phyloP scores from a whole-genome alignment of 495 filamentous ascomycete species.

The Trichoderma asperelloides region DNA sequence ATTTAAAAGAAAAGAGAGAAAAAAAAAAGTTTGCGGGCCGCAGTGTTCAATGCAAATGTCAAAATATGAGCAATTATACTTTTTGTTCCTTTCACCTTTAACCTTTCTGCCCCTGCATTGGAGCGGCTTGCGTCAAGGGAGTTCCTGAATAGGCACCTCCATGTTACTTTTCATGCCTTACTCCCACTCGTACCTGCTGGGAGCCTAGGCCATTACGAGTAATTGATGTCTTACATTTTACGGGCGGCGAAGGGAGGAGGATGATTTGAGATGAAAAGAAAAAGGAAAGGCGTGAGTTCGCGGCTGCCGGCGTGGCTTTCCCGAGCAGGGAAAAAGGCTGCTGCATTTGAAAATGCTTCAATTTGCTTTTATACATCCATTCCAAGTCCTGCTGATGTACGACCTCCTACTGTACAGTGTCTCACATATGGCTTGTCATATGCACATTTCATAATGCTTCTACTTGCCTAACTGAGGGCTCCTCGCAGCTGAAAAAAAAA shows the following conservation, averaged over 20 bases:
- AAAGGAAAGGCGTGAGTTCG: background rate
- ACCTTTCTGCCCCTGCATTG: background rate
- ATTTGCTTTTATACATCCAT: background rate
- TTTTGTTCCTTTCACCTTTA: background rate
- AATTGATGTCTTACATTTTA: too few relatives aligned
- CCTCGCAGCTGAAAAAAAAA: background rate
- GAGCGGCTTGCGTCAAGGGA: background rate
- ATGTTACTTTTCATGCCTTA: too few relatives aligned
- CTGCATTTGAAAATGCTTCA: background rate
- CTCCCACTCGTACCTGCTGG: too few relatives aligned
- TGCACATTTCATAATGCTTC: background rate
- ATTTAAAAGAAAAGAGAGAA: background rate
- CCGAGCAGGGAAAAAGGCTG: background rate
- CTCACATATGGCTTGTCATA: background rate
- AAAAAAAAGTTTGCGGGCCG: background rate
- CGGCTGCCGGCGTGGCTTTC: slow-evolving; percentile 1
- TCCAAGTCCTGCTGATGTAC: background rate
- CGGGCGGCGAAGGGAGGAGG: too few relatives aligned
- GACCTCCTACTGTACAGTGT: background rate
- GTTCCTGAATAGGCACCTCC: too few relatives aligned
- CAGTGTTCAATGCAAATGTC: background rate
- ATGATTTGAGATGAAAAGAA: too few relatives aligned
- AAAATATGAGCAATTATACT: background rate
- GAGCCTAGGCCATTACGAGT: too few relatives aligned
- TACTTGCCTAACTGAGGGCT: background rate